Evolutionary conservation across 305 asterid genomes (phyloP), one percentile per base, ranked within the genome.

Genomic region (Nicotiana rustica): DNA sequence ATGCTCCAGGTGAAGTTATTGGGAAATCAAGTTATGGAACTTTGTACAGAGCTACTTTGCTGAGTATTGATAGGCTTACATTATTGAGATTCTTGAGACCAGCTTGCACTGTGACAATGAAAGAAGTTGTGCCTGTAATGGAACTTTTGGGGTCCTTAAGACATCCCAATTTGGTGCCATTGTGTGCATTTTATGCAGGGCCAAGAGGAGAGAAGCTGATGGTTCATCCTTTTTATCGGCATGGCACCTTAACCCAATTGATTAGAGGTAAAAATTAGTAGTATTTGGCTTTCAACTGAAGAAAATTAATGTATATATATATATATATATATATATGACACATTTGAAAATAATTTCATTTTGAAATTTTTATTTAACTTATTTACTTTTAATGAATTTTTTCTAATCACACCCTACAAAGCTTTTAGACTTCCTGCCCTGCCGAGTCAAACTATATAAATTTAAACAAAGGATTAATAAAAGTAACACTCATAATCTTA

Each of bases 1-100:
- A 96, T 77, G 98, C 99, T 61, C 98, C 99, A 12, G 98, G 98
- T 52, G 99, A 96, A 82, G 99, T 96, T 67, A 96, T 96, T 29
- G 97, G 97, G 55, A 96, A 93, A 86, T 94, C 98, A 12, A 87
- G 91, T 81, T 95, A 91, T 86, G 99, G 99, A 81, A 96, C 98
- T 33, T 82, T 96, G 86, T 96, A 96, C 78, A 92, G 87, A 85
- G 98, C 98, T 41, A 82, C 71, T 91, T 91, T 95, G 93, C 83
- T 90, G 64, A 80, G 84, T 83, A 86, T 89, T 19, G 88, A 92
- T 82, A 88, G 93, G 5, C 80, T 90, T 17, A 83, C 91, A 38
- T 83, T 93, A 92, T 90, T 95, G 57, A 86, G 99, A 66, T 96
- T 96, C 88, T 87, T 95, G 87, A 92, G 97, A 88, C 99, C 99